phyloP scores from a whole-genome alignment of 2,329 filamentous ascomycete species.

The Aureobasidium sp. region DNA sequence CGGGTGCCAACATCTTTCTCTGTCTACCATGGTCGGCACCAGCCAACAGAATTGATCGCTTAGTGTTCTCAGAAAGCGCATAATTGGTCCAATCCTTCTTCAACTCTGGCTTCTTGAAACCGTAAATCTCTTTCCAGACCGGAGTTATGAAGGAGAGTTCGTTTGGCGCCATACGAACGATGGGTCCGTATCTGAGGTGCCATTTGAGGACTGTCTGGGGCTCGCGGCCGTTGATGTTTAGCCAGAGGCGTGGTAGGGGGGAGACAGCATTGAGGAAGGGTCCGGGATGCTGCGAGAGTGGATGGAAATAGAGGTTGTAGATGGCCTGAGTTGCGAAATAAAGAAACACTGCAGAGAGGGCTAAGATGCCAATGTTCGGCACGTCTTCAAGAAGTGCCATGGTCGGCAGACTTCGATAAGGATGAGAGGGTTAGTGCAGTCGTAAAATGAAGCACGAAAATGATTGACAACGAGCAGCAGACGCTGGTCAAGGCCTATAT shows the following conservation, averaged over 20 bases:
- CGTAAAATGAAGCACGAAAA: background rate
- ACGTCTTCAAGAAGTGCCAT: background rate
- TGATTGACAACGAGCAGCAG: background rate
- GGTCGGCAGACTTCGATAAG: background rate
- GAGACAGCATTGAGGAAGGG: background rate
- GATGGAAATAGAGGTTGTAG: slow-evolving; percentile 8
- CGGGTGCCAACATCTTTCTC: slow-evolving; percentile 29
- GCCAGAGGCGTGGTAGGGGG: background rate
- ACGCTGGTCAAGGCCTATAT: background rate
- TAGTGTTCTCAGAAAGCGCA: background rate
- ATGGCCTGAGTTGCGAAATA: background rate
- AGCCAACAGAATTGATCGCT: slow-evolving; percentile 16
- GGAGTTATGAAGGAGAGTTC: slow-evolving; percentile 28
- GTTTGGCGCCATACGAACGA: slow-evolving; percentile 33
- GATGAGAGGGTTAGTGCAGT: background rate
- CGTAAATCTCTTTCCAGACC: slow-evolving; percentile 29
- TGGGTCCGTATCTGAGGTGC: slow-evolving; percentile 29
- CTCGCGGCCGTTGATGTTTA: background rate
- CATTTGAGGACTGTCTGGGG: slow-evolving; percentile 14
- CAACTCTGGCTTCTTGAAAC: slow-evolving; percentile 14
- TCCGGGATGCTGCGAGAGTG: slow-evolving; percentile 8
- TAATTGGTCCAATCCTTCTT: slow-evolving; percentile 7
- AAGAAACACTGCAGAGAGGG: background rate
- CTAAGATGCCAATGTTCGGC: background rate
- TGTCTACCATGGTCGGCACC: slow-evolving; percentile 26